A percentile compares a stretch with the other conserved stretches of the same genome.
Conservation (phyloP, 345 rosid genomes). For the Theobroma cacao region DNA sequence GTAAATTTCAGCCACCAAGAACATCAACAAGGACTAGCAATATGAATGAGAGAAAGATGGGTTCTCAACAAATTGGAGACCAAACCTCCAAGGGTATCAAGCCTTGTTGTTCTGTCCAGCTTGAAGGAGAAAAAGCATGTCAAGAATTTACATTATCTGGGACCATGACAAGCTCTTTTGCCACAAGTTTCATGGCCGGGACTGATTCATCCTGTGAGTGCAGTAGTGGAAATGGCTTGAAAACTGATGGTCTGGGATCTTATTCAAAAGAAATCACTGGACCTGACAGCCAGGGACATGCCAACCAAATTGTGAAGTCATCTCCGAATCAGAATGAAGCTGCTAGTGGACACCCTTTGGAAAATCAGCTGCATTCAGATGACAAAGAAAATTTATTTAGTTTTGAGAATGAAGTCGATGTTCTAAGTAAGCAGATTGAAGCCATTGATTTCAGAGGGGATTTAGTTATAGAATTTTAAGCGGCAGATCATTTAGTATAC, state of each 20-base stretch:
- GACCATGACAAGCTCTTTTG: neutral
- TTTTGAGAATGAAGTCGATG: conserved; percentile 27
- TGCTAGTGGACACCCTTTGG: neutral
- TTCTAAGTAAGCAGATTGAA: conserved; percentile 20
- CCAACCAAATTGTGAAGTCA: conserved; percentile 1
- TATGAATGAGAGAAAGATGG: neutral
- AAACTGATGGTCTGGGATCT: neutral
- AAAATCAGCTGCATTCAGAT: neutral
- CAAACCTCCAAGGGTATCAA: neutral
- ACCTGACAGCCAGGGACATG: neutral
- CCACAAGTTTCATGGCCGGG: neutral
- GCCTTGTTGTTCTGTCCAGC: neutral
- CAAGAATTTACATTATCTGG: neutral
- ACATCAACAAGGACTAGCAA: neutral
- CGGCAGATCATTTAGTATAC: neutral
- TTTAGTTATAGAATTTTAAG: neutral
- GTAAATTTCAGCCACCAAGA: conserved; percentile 21
- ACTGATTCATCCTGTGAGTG: neutral
- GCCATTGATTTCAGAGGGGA: conserved; percentile 21
- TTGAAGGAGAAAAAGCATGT: neutral
- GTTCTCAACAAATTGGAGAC: neutral
- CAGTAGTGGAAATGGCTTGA: neutral
- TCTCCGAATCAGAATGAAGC: conserved; percentile 8
- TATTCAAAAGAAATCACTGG: neutral
- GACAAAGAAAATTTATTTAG: conserved; percentile 29